A percentile compares a stretch with the other conserved stretches of the same genome.
These are phyloP conservation scores for Linum trigynum DNA, from an alignment of 345 rosid genomes.

Conservation along the genomic window DNA sequence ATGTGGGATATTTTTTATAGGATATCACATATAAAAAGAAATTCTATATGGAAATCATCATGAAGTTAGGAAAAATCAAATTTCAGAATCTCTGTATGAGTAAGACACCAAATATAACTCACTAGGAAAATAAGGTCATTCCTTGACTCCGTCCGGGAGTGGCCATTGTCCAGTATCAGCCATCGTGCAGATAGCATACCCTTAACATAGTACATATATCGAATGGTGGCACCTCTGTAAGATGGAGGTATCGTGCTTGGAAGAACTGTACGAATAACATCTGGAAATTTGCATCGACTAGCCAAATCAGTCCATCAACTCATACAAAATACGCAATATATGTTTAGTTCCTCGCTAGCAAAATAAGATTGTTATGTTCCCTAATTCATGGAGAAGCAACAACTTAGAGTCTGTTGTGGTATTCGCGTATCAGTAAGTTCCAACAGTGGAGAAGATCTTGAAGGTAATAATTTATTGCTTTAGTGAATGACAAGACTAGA, in stretches of 20 bases:
- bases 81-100: slow-evolving; percentile 8
- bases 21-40: no score
- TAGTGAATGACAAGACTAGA: no score
- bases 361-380: no score
- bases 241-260: slow-evolving; percentile 81
- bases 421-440: no score
- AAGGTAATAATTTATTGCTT: no score
- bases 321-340: background rate
- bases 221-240: slow-evolving; percentile 73
- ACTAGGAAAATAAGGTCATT: slow-evolving; percentile 60
- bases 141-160: slow-evolving; percentile 28
- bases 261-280: slow-evolving; percentile 55
- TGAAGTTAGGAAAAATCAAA: no score
- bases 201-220: slow-evolving; percentile 74
- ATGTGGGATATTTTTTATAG: no score
- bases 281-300: slow-evolving; percentile 31
- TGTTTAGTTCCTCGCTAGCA: no score
- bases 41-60: no score
- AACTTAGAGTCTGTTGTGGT: no score
- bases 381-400: no score
- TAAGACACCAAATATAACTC: slow-evolving; percentile 24
- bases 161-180: slow-evolving; percentile 63
- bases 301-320: background rate
- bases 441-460: no score
- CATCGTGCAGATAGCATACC: slow-evolving; percentile 46